phyloP scores from a whole-genome alignment of 768 basidiomycete genomes.

The Psilocybe azurescens region DNA sequence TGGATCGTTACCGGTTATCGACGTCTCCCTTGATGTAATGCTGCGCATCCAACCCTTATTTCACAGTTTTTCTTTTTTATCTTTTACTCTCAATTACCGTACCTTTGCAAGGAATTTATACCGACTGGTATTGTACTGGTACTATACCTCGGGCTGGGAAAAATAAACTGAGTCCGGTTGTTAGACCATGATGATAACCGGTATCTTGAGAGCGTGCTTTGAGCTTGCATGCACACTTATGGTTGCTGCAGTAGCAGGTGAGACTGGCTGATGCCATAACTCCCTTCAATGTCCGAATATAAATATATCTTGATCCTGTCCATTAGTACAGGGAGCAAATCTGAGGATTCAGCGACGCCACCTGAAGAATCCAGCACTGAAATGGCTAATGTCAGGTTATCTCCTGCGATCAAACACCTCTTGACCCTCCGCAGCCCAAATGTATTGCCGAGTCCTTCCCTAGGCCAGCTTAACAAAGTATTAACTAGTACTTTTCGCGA shows the following conservation, averaged over 20 bases:
- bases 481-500: conserved; percentile 68
- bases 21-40: conserved; percentile 23
- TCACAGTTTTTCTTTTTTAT: conserved; percentile 10
- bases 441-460: conserved; percentile 60
- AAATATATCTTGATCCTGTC: conserved; percentile 1
- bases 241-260: background rate
- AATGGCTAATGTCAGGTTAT: conserved; percentile 45
- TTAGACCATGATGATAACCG: conserved; percentile 2
- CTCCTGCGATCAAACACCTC: conserved; percentile 73
- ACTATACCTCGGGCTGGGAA: conserved; percentile 17
- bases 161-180: background rate
- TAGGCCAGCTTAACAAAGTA: conserved; percentile 54
- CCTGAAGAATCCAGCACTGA: conserved; percentile 4
- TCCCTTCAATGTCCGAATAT: background rate
- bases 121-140: conserved; percentile 13
- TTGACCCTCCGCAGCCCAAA: conserved; percentile 71
- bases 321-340: background rate
- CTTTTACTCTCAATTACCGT: background rate
- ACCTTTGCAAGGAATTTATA: conserved; percentile 15
- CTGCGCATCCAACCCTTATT: conserved; percentile 23
- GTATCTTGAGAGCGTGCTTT: background rate
- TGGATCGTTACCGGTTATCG: conserved; percentile 30
- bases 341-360: conserved; percentile 5
- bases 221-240: background rate
- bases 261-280: background rate